Evolutionary conservation across 495 filamentous ascomycete genomes (phyloP), one percentile per base, ranked within the genome.

Genomic region (Poronia punctata): DNA sequence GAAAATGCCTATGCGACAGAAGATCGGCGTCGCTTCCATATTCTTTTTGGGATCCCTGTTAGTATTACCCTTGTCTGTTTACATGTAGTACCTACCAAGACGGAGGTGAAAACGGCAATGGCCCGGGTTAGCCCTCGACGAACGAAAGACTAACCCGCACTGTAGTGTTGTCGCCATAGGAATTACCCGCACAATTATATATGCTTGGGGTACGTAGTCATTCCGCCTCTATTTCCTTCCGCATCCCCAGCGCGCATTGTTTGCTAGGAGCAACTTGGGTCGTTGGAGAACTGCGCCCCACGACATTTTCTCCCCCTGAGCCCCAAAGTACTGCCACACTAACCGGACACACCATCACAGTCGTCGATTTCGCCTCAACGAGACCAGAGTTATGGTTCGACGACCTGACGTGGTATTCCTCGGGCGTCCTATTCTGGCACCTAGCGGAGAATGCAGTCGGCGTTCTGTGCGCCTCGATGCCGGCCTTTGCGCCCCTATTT

Each of bases 31-130:
- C 7, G 35, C 33, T 25, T 34, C 22, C 1, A 41, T 51, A 5
- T 47, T 51, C 11, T 27, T 51, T 7, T 12, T 51, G 10, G 48
- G 48, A 11, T 47, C 31, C 5, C 24, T 51, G 45, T 43, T 3
- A 34, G 38, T 42, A 20, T 18, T 3, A 0, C 7, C 9, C 29
- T 14, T 9, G 1, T 9, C 11, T 1, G 0, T 9, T 3, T 5
- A 3, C 10, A 9, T 14, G 22, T 7, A 27, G 7, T 3, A n/a
- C 24, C 24, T 27, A 27, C 24, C 24, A 27, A 7, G 36, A 39
- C 16, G 23, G 26, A 8, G 24, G 11, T 22, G 5, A 10, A 22
- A 12, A 29, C 27, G 16, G 5, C 4, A 18, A 9, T 35, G 8
- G n/a, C n/a, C n/a, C n/a, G n/a, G n/a, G n/a, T n/a, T n/a, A n/a